Percentiles rank a stretch among this genome's conserved stretches.
Conservation (phyloP, 192 early-diverging fungal genomes). For the Phycomyces blakesleeanus region DNA sequence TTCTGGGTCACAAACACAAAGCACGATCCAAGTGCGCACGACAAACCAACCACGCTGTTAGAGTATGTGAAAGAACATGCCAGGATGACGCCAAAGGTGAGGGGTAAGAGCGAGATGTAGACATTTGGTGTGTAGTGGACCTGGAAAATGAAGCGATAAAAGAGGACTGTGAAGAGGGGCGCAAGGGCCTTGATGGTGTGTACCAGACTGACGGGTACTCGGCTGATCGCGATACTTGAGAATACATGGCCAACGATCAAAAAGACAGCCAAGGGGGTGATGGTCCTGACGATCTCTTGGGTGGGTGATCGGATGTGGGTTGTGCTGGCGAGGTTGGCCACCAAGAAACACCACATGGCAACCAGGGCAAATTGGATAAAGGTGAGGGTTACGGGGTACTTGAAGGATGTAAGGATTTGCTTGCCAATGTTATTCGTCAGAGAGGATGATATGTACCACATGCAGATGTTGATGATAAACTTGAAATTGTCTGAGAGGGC, state of each 20-base stretch:
- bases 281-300: conserved; percentile 53
- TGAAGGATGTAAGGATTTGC: conserved; percentile 70
- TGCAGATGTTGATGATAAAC: conserved; percentile 62
- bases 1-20: conserved; percentile 86
- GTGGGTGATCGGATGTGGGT: conserved; percentile 55
- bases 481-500: conserved; percentile 40
- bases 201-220: conserved; percentile 77
- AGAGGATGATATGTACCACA: conserved; percentile 83
- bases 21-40: conserved; percentile 71
- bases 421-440: conserved; percentile 84
- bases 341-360: conserved; percentile 53
- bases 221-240: conserved; percentile 69
- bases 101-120: conserved; percentile 71
- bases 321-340: conserved; percentile 38
- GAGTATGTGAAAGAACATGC: conserved; percentile 73
- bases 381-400: conserved; percentile 80
- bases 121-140: conserved; percentile 68
- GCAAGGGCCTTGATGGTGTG: conserved; percentile 91
- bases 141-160: conserved; percentile 67
- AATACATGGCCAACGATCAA: conserved; percentile 84
- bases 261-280: conserved; percentile 71
- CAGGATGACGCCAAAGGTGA: conserved; percentile 87
- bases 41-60: conserved; percentile 67
- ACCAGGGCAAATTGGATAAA: conserved; percentile 83
- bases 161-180: conserved; percentile 81